Conservation (phyloP, 1,284 basidiomycete genomes). For the Pseudozyma thailandica region DNA sequence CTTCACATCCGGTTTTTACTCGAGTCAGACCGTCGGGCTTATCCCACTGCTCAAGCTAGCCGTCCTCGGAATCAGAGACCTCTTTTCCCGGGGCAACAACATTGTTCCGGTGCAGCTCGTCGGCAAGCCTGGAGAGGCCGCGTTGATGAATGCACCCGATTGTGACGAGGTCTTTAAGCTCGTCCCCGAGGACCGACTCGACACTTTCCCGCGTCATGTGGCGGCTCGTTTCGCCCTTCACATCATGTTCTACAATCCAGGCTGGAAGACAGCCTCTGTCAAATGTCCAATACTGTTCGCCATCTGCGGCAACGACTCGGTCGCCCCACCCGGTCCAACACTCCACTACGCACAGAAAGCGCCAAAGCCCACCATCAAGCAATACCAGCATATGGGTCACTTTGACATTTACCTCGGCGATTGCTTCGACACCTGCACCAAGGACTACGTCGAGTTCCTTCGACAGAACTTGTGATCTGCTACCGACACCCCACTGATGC, state of each 20-base stretch:
- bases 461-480: slow-evolving; percentile 9
- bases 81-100: slow-evolving; percentile 32
- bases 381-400: slow-evolving; percentile 53
- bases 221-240: slow-evolving; percentile 51
- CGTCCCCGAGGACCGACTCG: slow-evolving; percentile 16
- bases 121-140: slow-evolving; percentile 50
- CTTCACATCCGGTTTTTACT: slow-evolving; percentile 54
- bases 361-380: slow-evolving; percentile 38
- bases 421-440: slow-evolving; percentile 43
- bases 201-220: slow-evolving; percentile 19
- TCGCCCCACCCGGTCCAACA: slow-evolving; percentile 48
- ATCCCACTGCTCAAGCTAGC: slow-evolving; percentile 24
- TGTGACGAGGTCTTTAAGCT: slow-evolving; percentile 14
- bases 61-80: slow-evolving; percentile 30
- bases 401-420: slow-evolving; percentile 59
- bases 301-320: slow-evolving; percentile 57
- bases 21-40: slow-evolving; percentile 24
- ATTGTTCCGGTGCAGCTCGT: slow-evolving; percentile 38
- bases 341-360: slow-evolving; percentile 52
- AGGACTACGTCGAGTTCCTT: slow-evolving; percentile 50
- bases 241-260: slow-evolving; percentile 52
- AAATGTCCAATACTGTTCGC: slow-evolving; percentile 59
- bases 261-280: slow-evolving; percentile 43
- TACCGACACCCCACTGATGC: background rate
- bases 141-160: slow-evolving; percentile 56